Evolutionary conservation across 2,329 filamentous ascomycete species (phyloP).

Genomic region (Cercospora berteroae): DNA sequence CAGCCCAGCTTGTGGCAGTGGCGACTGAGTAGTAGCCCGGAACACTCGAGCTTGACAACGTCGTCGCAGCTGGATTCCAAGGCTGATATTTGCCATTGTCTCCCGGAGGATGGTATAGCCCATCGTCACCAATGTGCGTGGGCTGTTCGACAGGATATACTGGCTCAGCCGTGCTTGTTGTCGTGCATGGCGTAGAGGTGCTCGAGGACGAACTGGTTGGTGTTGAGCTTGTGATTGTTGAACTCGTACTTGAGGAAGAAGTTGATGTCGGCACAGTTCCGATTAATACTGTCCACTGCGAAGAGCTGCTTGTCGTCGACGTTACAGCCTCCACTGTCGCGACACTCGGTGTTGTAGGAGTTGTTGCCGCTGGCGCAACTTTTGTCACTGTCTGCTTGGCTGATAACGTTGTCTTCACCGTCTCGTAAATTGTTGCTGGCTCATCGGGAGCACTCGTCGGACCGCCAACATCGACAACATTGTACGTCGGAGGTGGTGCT

Average conservation of each 20-base stretch:
- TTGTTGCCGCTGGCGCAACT: constrained; percentile 14
- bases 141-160: constrained; percentile 1
- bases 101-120: constrained; percentile 4
- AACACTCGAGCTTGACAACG: constrained; percentile 1
- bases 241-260: neutral
- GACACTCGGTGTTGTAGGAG: constrained; percentile 5
- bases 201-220: neutral
- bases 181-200: neutral
- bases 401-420: constrained; percentile 22
- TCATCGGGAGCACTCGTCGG: constrained; percentile 22
- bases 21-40: neutral
- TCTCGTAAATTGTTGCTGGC: constrained; percentile 27
- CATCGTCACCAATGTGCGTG: constrained; percentile 4
- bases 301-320: constrained; percentile 7
- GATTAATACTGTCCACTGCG: constrained; percentile 5
- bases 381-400: constrained; percentile 16
- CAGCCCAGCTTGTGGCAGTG: constrained; percentile 12
- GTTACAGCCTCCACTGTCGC: constrained; percentile 1
- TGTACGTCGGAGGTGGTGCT: constrained; percentile 29
- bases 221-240: neutral
- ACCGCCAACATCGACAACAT: constrained; percentile 34
- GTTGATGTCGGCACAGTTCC: neutral
- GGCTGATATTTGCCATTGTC: neutral
- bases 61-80: neutral
- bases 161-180: neutral